Percentiles rank a stretch among this genome's conserved stretches.
Conservation (phyloP, 2,329 filamentous ascomycete species). For the Calonectria henricotiae region DNA sequence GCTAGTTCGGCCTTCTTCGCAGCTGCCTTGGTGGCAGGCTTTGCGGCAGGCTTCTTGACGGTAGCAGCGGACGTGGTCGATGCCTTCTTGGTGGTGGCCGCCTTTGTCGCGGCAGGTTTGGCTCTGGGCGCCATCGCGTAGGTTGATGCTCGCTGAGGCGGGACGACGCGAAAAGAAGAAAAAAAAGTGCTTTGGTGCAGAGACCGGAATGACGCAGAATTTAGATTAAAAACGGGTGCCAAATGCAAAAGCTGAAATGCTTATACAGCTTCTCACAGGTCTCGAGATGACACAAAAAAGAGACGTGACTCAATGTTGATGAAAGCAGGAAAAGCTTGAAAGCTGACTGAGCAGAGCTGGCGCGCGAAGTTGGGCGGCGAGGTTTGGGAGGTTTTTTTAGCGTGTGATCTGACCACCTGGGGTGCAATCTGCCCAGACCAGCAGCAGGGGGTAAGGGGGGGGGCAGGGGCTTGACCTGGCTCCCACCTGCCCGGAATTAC, state of each 20-base stretch:
- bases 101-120: constrained; percentile 51
- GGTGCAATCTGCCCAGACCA: constrained; percentile 7
- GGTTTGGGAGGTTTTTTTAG: constrained; percentile 39
- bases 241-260: not conserved
- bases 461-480: not conserved
- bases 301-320: constrained; percentile 37
- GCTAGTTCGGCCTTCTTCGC: constrained; percentile 47
- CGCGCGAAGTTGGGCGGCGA: constrained; percentile 31
- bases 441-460: constrained; percentile 20
- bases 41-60: constrained; percentile 47
- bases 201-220: not conserved
- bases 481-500: constrained; percentile 11
- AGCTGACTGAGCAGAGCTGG: constrained; percentile 32
- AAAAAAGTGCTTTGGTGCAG: constrained; percentile 26
- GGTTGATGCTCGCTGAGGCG: constrained; percentile 28
- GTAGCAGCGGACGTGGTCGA: constrained; percentile 44
- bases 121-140: constrained; percentile 56
- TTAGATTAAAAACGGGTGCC: not conserved
- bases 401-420: constrained; percentile 42
- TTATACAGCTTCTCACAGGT: not conserved
- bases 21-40: constrained; percentile 41
- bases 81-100: constrained; percentile 51
- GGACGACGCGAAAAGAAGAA: constrained; percentile 30
- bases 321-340: constrained; percentile 31
- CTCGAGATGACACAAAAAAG: not conserved